phyloP scores from a whole-genome alignment of 768 basidiomycete species.

The Gautieria morchelliformis region DNA sequence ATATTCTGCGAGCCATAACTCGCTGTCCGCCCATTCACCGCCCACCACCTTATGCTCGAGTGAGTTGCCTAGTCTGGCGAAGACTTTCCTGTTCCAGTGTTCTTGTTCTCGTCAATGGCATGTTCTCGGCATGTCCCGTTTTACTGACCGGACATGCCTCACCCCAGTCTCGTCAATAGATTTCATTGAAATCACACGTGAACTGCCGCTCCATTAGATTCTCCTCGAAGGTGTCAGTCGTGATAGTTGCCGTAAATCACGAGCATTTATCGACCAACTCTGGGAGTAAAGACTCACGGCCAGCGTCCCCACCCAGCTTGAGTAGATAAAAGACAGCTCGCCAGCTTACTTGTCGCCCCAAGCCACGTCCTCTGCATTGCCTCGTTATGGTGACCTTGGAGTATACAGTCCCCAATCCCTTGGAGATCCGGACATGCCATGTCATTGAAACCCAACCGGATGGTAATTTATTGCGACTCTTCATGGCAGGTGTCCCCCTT shows the following conservation, averaged over 20 bases:
- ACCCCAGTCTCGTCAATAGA: background rate
- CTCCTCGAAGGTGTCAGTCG: too few species aligned
- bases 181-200: background rate
- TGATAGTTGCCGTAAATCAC: too few species aligned
- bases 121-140: background rate
- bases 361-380: background rate
- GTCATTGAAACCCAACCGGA: background rate
- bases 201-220: too few species aligned
- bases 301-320: background rate
- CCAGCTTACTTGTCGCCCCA: background rate
- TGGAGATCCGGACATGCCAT: background rate
- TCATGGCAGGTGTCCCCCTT: background rate
- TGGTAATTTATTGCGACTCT: background rate
- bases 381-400: background rate
- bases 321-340: background rate
- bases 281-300: too few species aligned
- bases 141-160: background rate
- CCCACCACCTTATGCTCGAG: too few species aligned
- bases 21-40: background rate
- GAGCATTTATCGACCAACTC: too few species aligned
- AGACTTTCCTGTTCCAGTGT: background rate
- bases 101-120: background rate
- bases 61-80: background rate
- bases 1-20: background rate
- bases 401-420: background rate